Evolutionary conservation across 352 stramenopile genomes (phyloP).

Genomic region (Phytopythium ostracodes): DNA sequence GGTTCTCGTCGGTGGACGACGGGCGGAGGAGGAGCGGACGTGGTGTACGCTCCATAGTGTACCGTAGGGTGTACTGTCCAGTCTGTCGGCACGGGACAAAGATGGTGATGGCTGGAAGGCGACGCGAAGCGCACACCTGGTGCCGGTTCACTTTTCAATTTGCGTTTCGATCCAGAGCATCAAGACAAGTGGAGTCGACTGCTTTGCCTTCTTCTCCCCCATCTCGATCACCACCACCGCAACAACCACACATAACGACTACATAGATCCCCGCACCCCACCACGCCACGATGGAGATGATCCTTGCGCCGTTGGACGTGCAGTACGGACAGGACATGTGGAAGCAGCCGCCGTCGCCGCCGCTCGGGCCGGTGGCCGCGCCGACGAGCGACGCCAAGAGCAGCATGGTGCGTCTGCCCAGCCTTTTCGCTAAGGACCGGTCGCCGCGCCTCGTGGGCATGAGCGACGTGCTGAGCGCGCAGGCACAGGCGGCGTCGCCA

Average conservation of each 20-base stretch:
- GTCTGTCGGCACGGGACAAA: neutral
- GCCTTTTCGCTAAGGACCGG: constrained; percentile 43
- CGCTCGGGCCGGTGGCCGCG: constrained; percentile 6
- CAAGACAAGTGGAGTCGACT: constrained; percentile 6
- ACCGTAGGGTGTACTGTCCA: neutral
- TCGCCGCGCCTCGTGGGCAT: constrained; percentile 59
- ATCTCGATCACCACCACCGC: neutral
- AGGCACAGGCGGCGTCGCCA: constrained; percentile 22
- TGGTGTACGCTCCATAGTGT: neutral
- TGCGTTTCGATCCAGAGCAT: constrained; percentile 7
- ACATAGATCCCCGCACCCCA: neutral
- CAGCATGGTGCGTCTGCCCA: constrained; percentile 43
- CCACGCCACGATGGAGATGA: constrained; percentile 54
- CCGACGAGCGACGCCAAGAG: constrained; percentile 17
- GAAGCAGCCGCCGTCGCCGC: constrained; percentile 19
- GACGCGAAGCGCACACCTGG: neutral
- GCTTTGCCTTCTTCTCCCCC: neutral
- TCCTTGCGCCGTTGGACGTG: constrained; percentile 58
- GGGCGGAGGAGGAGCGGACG: neutral
- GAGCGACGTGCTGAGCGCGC: constrained; percentile 52
- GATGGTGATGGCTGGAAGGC: constrained; percentile 1
- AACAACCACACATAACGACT: neutral
- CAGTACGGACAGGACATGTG: constrained; percentile 27
- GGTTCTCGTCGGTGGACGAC: constrained; percentile 6
- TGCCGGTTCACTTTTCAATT: constrained; percentile 27